Percentiles rank a stretch among this genome's conserved stretches.
Evolutionary conservation across 768 basidiomycete species (phyloP).

Genomic region (Termitomyces sp.): DNA sequence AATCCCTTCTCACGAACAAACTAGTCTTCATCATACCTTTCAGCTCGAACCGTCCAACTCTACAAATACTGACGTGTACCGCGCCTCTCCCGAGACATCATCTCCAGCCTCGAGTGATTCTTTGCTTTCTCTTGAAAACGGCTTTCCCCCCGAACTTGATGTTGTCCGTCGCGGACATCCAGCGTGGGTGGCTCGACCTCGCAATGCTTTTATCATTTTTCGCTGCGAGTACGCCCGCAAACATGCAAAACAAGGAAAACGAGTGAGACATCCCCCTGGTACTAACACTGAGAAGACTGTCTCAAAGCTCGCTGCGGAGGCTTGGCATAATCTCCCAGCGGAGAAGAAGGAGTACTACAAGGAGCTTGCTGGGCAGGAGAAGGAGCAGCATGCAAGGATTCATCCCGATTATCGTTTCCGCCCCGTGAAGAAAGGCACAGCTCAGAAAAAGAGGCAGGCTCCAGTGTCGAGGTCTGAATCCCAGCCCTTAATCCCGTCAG

Average conservation of each 20-base stretch:
- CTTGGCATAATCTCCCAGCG: slow-evolving; percentile 56
- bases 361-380: slow-evolving; percentile 48
- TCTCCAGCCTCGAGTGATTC: slow-evolving; percentile 20
- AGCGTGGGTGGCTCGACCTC: slow-evolving; percentile 59
- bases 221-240: slow-evolving; percentile 56
- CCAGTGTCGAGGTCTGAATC: slow-evolving; percentile 16
- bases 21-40: slow-evolving; percentile 8
- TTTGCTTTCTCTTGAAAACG: slow-evolving; percentile 18
- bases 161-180: slow-evolving; percentile 41
- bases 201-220: slow-evolving; percentile 70
- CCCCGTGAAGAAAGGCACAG: slow-evolving; percentile 37
- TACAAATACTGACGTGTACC: background rate
- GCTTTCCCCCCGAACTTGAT: slow-evolving; percentile 10
- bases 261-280: slow-evolving; percentile 28
- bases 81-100: slow-evolving; percentile 1
- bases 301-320: slow-evolving; percentile 71
- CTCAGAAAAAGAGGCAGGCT: slow-evolving; percentile 15
- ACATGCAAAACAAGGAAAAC: slow-evolving; percentile 33
- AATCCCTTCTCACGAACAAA: background rate
- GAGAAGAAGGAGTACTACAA: slow-evolving; percentile 46
- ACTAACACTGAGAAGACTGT: slow-evolving; percentile 45
- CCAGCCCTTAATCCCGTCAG: background rate
- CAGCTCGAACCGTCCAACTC: background rate
- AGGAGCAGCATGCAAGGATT: slow-evolving; percentile 45
- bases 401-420: slow-evolving; percentile 63